Percentiles rank a stretch among this genome's conserved stretches.
phyloP scores from a whole-genome alignment of 1,139 yeast genomes.

The Pichia sp. region DNA sequence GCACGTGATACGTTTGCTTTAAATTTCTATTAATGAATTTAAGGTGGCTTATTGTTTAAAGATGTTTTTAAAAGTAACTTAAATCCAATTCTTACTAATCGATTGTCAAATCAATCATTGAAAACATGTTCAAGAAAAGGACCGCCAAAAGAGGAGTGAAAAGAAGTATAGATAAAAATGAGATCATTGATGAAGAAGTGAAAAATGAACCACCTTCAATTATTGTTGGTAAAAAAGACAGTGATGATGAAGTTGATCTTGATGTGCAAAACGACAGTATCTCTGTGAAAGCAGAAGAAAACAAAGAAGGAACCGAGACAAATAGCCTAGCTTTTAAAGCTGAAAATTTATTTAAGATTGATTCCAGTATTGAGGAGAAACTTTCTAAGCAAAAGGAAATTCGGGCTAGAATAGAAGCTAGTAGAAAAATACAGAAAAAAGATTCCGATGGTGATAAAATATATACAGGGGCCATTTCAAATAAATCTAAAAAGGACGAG shows the following conservation, averaged over 20 bases:
- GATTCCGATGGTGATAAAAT: conserved; percentile 23
- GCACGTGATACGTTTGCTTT: too few relatives aligned
- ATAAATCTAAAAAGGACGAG: conserved; percentile 16
- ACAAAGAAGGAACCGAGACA: too few relatives aligned
- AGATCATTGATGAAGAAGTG: not conserved
- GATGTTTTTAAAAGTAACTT: too few relatives aligned
- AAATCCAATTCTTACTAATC: too few relatives aligned
- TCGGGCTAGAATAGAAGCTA: not conserved
- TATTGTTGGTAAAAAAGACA: not conserved
- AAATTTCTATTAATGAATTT: too few relatives aligned
- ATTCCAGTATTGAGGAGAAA: conserved; percentile 28
- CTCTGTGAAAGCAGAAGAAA: too few relatives aligned
- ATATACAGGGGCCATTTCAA: conserved; percentile 27
- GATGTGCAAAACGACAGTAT: too few relatives aligned
- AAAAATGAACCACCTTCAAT: not conserved
- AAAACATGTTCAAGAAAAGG: conserved; percentile 8
- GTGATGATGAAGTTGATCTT: not conserved
- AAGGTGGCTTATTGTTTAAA: too few relatives aligned
- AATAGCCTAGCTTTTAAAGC: not conserved
- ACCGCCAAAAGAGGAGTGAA: not conserved
- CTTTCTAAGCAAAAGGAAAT: conserved; percentile 16
- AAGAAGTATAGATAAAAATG: not conserved
- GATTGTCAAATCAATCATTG: not conserved
- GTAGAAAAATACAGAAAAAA: conserved; percentile 8
- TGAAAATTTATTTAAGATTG: conserved; percentile 14